A percentile compares a stretch with the other conserved stretches of the same genome.
phyloP scores from a whole-genome alignment of 352 stramenopile genomes.

The Stramenopiles sp. region DNA sequence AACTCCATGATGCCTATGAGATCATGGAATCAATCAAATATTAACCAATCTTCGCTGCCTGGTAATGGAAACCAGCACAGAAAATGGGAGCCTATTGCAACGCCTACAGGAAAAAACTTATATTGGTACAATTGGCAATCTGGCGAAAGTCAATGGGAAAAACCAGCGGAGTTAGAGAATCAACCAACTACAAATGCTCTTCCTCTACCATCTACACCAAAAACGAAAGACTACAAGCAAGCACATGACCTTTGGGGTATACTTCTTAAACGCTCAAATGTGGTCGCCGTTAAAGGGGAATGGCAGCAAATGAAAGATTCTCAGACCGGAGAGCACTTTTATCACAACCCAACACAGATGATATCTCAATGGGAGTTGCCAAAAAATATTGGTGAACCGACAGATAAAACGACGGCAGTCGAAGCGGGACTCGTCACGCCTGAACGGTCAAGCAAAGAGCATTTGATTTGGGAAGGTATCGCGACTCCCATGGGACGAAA shows the following conservation, averaged over 20 bases:
- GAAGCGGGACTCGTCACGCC: not conserved
- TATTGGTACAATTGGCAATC: conserved; percentile 11
- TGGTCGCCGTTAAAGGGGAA: not conserved
- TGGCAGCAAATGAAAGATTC: conserved; percentile 6
- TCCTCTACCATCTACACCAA: conserved; percentile 2
- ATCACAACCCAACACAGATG: not conserved
- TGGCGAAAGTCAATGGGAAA: conserved; percentile 13
- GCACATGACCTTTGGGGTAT: not conserved
- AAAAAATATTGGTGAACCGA: not conserved
- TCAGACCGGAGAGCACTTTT: not conserved
- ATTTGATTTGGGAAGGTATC: not conserved
- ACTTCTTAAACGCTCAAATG: not conserved
- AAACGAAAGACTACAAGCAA: not conserved
- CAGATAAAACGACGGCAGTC: not conserved
- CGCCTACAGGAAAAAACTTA: not conserved
- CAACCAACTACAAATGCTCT: not conserved
- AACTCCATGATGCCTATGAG: conserved; percentile 7
- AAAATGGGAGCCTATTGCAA: conserved; percentile 11
- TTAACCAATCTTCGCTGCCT: too few species aligned
- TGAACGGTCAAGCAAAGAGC: not conserved
- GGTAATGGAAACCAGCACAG: not conserved
- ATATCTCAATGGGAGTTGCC: conserved; percentile 9
- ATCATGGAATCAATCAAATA: too few species aligned
- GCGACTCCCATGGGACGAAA: conserved; percentile 8
- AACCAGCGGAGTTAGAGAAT: not conserved